Evolutionary conservation across 2,329 filamentous ascomycete genomes (phyloP), one percentile per base, ranked within the genome.

Genomic region (Trichoderma sp.): DNA sequence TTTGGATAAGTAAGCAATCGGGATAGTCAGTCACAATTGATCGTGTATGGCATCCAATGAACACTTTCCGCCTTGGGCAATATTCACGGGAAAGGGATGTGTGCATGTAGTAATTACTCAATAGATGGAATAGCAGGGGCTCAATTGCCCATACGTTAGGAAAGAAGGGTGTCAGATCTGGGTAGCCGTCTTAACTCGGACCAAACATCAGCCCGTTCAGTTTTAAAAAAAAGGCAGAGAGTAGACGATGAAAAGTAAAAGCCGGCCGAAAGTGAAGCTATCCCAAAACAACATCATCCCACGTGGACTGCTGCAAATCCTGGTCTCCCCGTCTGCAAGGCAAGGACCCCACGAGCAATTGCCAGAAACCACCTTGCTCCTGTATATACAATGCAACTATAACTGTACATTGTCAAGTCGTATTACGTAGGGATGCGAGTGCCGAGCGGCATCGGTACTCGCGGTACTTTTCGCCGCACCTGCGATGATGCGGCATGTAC

Each of bases 241-340:
- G 24, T 11, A 5, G 47, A 49, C 10, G 47, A 49, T 21, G 19
- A 27, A 27, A 63, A 29, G 27, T 24, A 33, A 19, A 37, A 10
- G 21, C 47, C 53, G 31, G 33, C 47, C 33, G 33, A 43, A 65
- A 55, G 47, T 65, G 33, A 65, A 57, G n/a, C 24, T 16, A 33
- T 37, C 40, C 37, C 62, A 57, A 37, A 65, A 35, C 29, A 37
- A 52, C 14, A 67, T 47, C 60, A 53, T 35, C 60, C 63, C 63
- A 67, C 63, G 63, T 67, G 63, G 63, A 67, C 63, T 35, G 55
- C 43, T 67, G 55, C 40, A 31, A 52, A 58, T 52, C 37, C 61
- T 29, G 33, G 61, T 43, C 31, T 13, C 4, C 5, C 7, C 16
- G 16, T n/a, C 35, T 59, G n/a, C 33, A 40, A 59, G 56, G 21